These are phyloP conservation scores for Bonia amplexicaulis DNA, from an alignment of 176 grass and related monocot genomes.

Conservation along the genomic window DNA sequence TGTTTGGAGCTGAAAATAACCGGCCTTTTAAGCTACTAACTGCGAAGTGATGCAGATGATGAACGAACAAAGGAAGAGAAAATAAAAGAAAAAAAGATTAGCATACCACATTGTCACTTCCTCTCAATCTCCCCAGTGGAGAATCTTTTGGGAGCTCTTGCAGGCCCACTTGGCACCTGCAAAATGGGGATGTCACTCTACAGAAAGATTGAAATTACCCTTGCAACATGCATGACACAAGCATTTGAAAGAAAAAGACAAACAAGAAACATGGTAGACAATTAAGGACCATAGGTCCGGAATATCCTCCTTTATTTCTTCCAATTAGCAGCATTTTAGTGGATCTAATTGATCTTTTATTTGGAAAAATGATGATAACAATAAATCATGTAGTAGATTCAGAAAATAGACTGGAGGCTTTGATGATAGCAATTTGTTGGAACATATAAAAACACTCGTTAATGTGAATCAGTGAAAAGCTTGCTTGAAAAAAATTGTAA, in stretches of 20 bases:
- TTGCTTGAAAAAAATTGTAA: background rate
- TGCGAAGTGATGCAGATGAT: no score
- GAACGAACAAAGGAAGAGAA: no score
- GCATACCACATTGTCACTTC: conserved; percentile 95
- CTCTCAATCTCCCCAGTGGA: conserved; percentile 78
- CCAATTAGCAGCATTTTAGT: background rate
- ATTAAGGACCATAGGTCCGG: background rate
- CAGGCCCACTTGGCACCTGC: conserved; percentile 79
- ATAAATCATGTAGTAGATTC: background rate
- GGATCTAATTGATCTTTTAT: background rate
- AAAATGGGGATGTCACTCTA: conserved; percentile 14
- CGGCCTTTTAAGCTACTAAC: no score
- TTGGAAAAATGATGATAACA: background rate
- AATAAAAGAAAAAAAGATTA: background rate
- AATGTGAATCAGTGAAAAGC: no score
- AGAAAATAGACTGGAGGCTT: background rate
- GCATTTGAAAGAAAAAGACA: background rate
- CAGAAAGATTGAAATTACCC: background rate
- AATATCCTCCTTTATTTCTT: background rate
- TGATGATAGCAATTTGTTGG: background rate
- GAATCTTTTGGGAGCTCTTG: conserved; percentile 85
- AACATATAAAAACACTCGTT: background rate
- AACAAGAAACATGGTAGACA: background rate
- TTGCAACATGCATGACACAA: background rate
- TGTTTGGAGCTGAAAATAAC: no score